Evolutionary conservation across 1,139 yeast species (phyloP), one percentile per base, ranked within the genome.

Genomic region (Scheffersomyces stambukii): DNA sequence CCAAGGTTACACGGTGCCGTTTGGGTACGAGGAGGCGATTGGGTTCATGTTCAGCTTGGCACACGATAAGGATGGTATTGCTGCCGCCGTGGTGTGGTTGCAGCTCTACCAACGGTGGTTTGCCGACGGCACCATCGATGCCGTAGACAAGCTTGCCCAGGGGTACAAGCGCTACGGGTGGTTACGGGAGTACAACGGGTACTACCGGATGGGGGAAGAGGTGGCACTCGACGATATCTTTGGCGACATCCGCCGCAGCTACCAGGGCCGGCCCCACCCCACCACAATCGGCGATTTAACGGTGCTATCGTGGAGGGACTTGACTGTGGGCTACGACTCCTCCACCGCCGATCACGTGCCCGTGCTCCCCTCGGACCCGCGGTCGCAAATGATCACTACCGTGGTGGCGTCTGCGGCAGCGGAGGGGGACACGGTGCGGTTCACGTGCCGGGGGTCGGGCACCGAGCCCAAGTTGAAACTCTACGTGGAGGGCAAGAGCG

Each of bases 381-480:
- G 62, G 1, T 76, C 95, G 0, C 95, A 91, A 45, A 91, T 91
- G 97, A 81, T 91, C 37, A 86, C 96, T 0, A 81, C 72, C 1
- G 55, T 54, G 7, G 45, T 75, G 25, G 33, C 37, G 20, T 45
- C 58, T 4, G 3, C n/a, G 6, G 19, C 9, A 21, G 20, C 20
- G 11, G 20, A 8, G 20, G 36, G 39, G 2, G 44, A 38, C 3
- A 40, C 42, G 13, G 76, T 86, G 2, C 61, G 95, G 23, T 81
- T 89, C 50, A 89, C 97, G 0, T 78, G 85, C 28, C 69, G 98
- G 29, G 96, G 97, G 0, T 85, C 96, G 4, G 98, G 98, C 7
- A 91, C 98, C 0, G 98, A 91, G 51, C 97, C 97, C 3, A 91
- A 91, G 49, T 63, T 91, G 38, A 91, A 91, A 54, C 85, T 89